Evolutionary conservation across 202 grass and related monocot genomes (phyloP).

Genomic region (Dendrocalamus latiflorus): DNA sequence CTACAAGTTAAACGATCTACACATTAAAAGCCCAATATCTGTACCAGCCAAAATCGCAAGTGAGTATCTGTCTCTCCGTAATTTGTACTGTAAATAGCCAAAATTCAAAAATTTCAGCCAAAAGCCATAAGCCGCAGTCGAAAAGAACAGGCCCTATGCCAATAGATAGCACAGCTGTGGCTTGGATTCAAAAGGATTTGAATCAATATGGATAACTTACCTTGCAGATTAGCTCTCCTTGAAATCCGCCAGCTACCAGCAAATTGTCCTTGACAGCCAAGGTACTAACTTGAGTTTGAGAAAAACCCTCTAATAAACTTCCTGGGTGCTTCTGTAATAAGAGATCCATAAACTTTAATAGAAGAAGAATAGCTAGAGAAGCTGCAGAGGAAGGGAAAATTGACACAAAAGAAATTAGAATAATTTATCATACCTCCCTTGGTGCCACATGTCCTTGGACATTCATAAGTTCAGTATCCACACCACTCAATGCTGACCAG

Average conservation of each 20-base stretch:
- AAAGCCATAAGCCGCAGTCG: too few relatives aligned
- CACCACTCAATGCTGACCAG: constrained; percentile 75
- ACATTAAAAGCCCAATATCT: too few relatives aligned
- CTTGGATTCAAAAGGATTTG: neutral
- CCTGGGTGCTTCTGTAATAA: constrained; percentile 81
- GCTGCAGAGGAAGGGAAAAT: neutral
- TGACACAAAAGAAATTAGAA: neutral
- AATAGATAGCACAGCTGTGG: neutral
- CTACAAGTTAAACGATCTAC: too few relatives aligned
- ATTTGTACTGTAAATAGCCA: too few relatives aligned
- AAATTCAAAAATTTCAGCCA: too few relatives aligned
- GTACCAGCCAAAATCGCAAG: too few relatives aligned
- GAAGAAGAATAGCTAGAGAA: constrained; percentile 1
- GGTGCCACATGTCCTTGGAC: constrained; percentile 87
- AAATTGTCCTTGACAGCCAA: constrained; percentile 89
- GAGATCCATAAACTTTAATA: constrained; percentile 23
- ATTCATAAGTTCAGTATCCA: constrained; percentile 76
- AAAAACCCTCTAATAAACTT: constrained; percentile 90
- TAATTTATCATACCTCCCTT: constrained; percentile 40
- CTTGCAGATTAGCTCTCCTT: constrained; percentile 97
- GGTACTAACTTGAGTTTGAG: constrained; percentile 92
- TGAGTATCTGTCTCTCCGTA: too few relatives aligned
- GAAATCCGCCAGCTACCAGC: constrained; percentile 88
- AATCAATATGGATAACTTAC: constrained; percentile 44
- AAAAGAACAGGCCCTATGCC: too few relatives aligned